Percentiles rank a stretch among this genome's conserved stretches.
These are phyloP conservation scores for Modicella reniformis DNA, from an alignment of 371 early-diverging fungal species.

Conservation along the genomic window DNA sequence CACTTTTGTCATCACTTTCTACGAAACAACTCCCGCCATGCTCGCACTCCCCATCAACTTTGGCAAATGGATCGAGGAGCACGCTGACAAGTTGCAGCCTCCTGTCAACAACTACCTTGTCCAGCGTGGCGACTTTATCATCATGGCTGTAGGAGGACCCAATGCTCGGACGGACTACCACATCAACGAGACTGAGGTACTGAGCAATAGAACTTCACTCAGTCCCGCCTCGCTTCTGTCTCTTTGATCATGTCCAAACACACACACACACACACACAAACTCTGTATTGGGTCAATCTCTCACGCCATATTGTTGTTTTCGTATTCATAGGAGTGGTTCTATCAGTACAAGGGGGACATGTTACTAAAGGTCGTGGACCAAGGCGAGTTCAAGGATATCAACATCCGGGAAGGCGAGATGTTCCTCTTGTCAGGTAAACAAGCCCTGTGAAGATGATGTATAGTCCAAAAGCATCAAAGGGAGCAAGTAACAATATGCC, in stretches of 20 bases:
- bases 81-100: conserved; percentile 85
- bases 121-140: conserved; percentile 86
- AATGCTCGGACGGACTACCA: conserved; percentile 94
- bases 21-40: conserved; percentile 39
- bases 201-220: background rate
- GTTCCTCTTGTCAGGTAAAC: conserved; percentile 90
- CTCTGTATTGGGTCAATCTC: background rate
- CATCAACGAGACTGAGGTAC: conserved; percentile 92
- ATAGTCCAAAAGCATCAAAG: too few relatives aligned
- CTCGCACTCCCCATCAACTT: conserved; percentile 87
- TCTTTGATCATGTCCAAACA: background rate
- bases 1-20: too few relatives aligned
- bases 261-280: background rate
- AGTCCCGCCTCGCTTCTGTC: background rate
- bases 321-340: conserved; percentile 86
- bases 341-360: conserved; percentile 93
- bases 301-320: background rate
- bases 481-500: too few relatives aligned
- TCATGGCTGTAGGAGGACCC: conserved; percentile 90
- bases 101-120: conserved; percentile 94
- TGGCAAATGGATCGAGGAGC: conserved; percentile 84
- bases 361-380: conserved; percentile 86
- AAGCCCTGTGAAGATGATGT: background rate
- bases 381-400: conserved; percentile 83
- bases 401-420: conserved; percentile 91